Evolutionary conservation across 2,329 filamentous ascomycete species (phyloP), one percentile per base, ranked within the genome.

Genomic region (Pestalotiopsis sp.): DNA sequence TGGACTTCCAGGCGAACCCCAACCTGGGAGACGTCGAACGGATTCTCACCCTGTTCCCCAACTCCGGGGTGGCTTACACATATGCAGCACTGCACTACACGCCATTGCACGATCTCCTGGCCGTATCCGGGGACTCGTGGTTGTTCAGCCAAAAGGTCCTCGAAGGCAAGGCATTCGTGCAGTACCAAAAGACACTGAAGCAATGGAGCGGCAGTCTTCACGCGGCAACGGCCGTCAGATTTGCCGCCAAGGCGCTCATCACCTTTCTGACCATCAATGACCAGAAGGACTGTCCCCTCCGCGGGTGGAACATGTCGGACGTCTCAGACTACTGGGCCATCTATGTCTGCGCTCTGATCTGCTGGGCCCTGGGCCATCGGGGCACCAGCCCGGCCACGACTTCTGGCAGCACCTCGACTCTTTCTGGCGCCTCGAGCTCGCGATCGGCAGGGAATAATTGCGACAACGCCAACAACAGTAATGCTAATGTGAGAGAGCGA

Each of bases 271-370:
- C 77, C 64, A 61, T 63, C 70, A 73, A 74, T 70, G 60, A 69
- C 67, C 71, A 74, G 70, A 64, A 70, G 57, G 58, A 52, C 52
- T 14, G 9, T 7, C n/a, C 57, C 14, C 36, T 12, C 2, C 25
- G 23, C 23, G n/a, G 17, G 38, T 74, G 72, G 73, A 72, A 72
- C 68, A 93, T 92, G 90, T 90, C 91, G 12, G 73, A 77, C 2
- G 85, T 92, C 62, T 95, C 94, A 87, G 93, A 92, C 13, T 87
- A 98, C 67, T 99, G 95, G 95, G 87, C 97, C 67, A 88, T 89
- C 63, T 89, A 90, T 73, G 84, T 86, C 7, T 88, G 86, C 70
- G 80, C 86, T 7, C 80, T 90, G 64, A 86, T 90, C 71, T 88
- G 85, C 78, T 90, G 88, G 88, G 86, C 87, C 1, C 87, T 85